Percentiles rank a stretch among this genome's conserved stretches.
Conservation (phyloP, 2,329 filamentous ascomycete genomes). For the Plectosphaerella plurivora region DNA sequence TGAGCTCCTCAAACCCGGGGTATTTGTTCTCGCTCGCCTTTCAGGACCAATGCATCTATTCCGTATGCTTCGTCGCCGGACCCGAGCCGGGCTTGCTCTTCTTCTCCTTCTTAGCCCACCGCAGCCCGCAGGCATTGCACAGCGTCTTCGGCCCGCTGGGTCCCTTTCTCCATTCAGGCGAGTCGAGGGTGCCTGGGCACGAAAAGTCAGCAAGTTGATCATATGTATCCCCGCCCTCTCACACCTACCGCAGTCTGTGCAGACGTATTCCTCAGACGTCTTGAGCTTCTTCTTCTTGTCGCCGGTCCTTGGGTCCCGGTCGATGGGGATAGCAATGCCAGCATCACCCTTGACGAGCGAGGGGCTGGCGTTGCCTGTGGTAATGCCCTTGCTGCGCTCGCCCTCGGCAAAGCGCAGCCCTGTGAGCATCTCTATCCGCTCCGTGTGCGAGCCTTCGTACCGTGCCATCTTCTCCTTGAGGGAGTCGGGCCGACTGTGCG, state of each 20-base stretch:
- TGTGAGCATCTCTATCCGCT: constrained; percentile 90
- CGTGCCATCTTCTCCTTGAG: constrained; percentile 81
- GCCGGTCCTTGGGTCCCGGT: constrained; percentile 66
- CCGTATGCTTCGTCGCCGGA: not conserved
- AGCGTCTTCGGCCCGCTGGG: constrained; percentile 90
- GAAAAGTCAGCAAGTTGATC: not conserved
- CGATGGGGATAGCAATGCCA: constrained; percentile 77
- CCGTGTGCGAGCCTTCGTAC: constrained; percentile 74
- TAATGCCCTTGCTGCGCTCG: constrained; percentile 82
- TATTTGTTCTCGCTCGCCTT: too few relatives aligned
- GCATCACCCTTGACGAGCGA: constrained; percentile 80
- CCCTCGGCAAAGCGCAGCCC: constrained; percentile 84
- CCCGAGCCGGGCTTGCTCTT: constrained; percentile 39
- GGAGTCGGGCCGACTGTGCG: constrained; percentile 65
- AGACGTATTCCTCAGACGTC: constrained; percentile 82
- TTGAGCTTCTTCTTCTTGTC: constrained; percentile 91
- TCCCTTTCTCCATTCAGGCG: constrained; percentile 92
- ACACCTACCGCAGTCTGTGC: constrained; percentile 78
- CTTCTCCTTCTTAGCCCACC: constrained; percentile 80
- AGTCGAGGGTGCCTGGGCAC: constrained; percentile 69
- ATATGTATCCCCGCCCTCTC: not conserved
- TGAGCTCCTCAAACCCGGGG: too few relatives aligned
- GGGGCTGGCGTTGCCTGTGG: constrained; percentile 77
- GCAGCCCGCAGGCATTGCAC: constrained; percentile 86
- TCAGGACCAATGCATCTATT: too few relatives aligned